Conservation (phyloP, 208 protist species). For the Zelonia costaricensis region DNA sequence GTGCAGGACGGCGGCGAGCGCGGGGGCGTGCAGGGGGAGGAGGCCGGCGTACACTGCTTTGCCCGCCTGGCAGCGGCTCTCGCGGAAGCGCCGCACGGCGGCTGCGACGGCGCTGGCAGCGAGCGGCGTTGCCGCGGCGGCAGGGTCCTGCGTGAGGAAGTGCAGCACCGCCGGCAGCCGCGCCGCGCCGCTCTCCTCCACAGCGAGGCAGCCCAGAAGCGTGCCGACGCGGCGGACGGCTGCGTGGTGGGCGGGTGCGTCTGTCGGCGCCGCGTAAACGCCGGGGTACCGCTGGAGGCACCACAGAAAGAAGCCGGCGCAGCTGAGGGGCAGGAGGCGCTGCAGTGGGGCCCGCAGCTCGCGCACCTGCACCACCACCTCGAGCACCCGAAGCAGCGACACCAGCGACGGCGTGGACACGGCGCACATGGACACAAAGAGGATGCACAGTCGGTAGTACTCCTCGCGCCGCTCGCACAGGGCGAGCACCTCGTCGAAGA, state of each 20-base stretch:
- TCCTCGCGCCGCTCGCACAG: conserved; percentile 48
- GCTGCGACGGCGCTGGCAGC: conserved; percentile 8
- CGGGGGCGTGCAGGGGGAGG: not conserved
- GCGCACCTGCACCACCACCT: conserved; percentile 36
- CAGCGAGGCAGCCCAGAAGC: conserved; percentile 13
- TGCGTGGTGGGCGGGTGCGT: not conserved
- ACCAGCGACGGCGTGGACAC: conserved; percentile 57
- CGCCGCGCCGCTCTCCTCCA: conserved; percentile 12
- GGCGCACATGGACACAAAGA: conserved; percentile 75
- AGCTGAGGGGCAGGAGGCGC: conserved; percentile 25
- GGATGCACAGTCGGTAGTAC: conserved; percentile 54
- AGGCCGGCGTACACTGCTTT: not conserved
- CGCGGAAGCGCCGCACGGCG: conserved; percentile 19
- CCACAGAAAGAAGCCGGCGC: conserved; percentile 47
- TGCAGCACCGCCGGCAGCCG: conserved; percentile 11
- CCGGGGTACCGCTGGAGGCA: conserved; percentile 40
- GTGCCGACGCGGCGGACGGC: conserved; percentile 9
- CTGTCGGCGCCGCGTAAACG: conserved; percentile 12
- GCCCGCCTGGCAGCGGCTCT: not conserved
- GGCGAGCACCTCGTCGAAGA: conserved; percentile 63
- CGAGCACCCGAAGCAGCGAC: conserved; percentile 48
- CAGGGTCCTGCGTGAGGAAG: conserved; percentile 14
- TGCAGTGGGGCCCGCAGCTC: conserved; percentile 20
- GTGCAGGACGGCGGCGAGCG: not conserved
- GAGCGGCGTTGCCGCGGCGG: not conserved